Evolutionary conservation across 176 grass and related monocot species (phyloP), one percentile per base, ranked within the genome.

Genomic region (Cenchrus fungigraminus): DNA sequence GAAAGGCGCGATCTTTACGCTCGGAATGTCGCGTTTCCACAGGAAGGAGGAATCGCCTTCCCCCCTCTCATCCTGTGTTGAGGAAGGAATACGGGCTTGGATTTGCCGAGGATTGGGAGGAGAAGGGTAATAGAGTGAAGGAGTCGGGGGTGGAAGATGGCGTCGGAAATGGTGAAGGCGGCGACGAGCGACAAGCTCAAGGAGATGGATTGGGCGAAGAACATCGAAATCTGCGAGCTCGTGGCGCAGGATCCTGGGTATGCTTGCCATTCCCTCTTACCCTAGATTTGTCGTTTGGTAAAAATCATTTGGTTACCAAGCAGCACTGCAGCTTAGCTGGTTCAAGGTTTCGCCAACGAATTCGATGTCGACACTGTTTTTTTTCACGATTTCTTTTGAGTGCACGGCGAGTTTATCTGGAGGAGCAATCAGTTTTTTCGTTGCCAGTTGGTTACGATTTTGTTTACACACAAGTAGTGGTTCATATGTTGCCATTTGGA

Each of bases 211-310:
- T 99, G 97, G 97, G 86, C 75, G 4, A 99, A 91, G 82, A 99
- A 94, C 76, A 99, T 99, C 62, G 94, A 99, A 93, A 99, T 99
- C 69, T 99, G 97, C 51, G 97, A 99, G 86, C 97, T 99, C 72
- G 90, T 96, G 73, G 85, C 88, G 47, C 86, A 69, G 46, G 97
- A 99, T 88, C 90, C 87, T 47, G 91, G 88, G 97, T 96, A 94
- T 52, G 60, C 53, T 87, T 54, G 44, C 31, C 73, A 57, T 79
- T 69, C 79, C 34, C 42, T 25, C 20, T 54, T 8, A 19, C 31
- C 31, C 78, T 68, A 19, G 1, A 7, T 57, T 40, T 14, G 51
- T 16, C 10, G 6, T 52, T 58, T 12, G 2, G 43, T 32, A 32
- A 32, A 32, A 54, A 73, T 52, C 8, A 68, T 37, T 67, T 67